Base-by-base conservation (phyloP, 2,329 filamentous ascomycete genomes). In the Hymenoscyphus linearis region DNA sequence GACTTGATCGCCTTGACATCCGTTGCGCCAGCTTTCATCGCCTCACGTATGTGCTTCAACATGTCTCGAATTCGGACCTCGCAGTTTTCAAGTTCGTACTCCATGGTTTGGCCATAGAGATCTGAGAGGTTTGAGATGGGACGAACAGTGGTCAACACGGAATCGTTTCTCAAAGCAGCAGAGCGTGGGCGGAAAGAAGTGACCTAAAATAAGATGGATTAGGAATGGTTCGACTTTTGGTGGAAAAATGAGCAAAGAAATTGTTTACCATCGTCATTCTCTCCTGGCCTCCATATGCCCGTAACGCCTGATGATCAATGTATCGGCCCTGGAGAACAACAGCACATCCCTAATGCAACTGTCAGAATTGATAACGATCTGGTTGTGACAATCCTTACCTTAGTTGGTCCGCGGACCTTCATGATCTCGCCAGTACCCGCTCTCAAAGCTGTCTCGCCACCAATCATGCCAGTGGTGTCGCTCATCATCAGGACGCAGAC, bases 361-460 rank as follows among this genome's bases (percentile, higher is more conserved):
- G 52, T 68, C 54, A 66, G 56, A 62, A 22, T 5, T 44, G 27
- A 18, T 13, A 18, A 27, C 31, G 27, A 40, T 22, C 40, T 26
- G 16, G n/a, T 47, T 14, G 26, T 25, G 25, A 14, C 52, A 9
- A 2, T 16, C 59, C 70, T 66, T 71, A 78, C 76, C 73, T 77
- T 78, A 22, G 67, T 63, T 61, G 76, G 77, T 22, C 77, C 76
- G 9, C 77, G 73, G 52, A 77, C 75, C 67, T 79, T 79, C 67
- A 74, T 75, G 57, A 78, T 74, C 26, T 76, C 73, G 2, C 77
- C 77, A 37, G 68, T 79, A 1, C 77, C 80, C 22, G 80, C 89
- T 61, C 80, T 86, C 55, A 79, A 76, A n/a, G 82, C 86, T 12
- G 82, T 90, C 64, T 83, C 85, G 57, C 79, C 80, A 34, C 79